Conservation (phyloP, 1,139 yeast genomes). For the Yamadazyma dushanensis region DNA sequence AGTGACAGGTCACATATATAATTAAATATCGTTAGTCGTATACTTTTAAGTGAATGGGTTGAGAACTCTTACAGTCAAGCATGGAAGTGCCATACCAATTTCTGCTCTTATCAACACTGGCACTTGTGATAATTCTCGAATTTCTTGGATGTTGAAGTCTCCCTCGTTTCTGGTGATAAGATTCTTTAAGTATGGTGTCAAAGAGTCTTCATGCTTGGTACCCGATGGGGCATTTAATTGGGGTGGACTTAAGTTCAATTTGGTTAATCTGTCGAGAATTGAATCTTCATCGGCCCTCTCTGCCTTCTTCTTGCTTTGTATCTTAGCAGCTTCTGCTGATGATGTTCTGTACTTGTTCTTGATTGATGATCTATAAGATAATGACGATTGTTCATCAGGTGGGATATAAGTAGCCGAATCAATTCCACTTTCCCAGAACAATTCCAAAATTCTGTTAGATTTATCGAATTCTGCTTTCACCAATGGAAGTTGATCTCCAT, state of each 20-base stretch:
- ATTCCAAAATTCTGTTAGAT: conserved; percentile 63
- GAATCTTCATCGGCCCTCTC: conserved; percentile 38
- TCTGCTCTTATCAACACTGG: conserved; percentile 90
- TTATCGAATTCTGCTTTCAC: conserved; percentile 91
- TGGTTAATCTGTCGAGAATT: conserved; percentile 47
- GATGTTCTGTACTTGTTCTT: conserved; percentile 77
- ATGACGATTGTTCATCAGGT: conserved; percentile 76
- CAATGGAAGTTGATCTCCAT: conserved; percentile 93
- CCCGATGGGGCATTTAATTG: conserved; percentile 43
- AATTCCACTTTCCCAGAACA: conserved; percentile 89
- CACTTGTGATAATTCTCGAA: conserved; percentile 71
- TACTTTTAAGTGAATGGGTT: conserved; percentile 64
- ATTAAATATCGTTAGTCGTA: conserved; percentile 8
- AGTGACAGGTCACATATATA: not conserved
- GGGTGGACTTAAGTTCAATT: conserved; percentile 56
- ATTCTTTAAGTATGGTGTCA: conserved; percentile 57
- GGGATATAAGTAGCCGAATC: conserved; percentile 93
- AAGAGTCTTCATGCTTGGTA: conserved; percentile 28
- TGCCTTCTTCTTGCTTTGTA: conserved; percentile 30
- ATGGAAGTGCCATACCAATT: conserved; percentile 92
- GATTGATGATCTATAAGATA: conserved; percentile 75
- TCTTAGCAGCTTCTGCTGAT: conserved; percentile 66
- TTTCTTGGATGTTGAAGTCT: conserved; percentile 70
- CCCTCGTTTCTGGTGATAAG: conserved; percentile 63
- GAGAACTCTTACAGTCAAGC: conserved; percentile 88